Percentiles rank a stretch among this genome's conserved stretches.
These are phyloP conservation scores for Ottelia alismoides DNA, from an alignment of 106 monocot species.

Conservation along the genomic window DNA sequence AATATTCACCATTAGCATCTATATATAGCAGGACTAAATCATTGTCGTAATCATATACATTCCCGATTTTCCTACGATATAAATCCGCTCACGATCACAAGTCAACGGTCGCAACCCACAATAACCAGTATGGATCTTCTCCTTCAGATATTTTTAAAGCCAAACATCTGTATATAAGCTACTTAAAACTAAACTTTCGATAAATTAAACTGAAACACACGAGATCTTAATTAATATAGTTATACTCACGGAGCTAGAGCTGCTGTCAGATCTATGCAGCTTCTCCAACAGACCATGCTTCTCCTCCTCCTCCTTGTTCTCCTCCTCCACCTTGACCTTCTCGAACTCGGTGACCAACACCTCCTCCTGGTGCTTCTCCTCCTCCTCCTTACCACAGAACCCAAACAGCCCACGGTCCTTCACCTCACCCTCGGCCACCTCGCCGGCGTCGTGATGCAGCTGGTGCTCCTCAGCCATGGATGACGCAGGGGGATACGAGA, in stretches of 20 bases:
- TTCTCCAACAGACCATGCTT: slow-evolving; percentile 22
- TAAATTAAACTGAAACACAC: no score
- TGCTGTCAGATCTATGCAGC: slow-evolving; percentile 39
- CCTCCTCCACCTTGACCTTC: slow-evolving; percentile 24
- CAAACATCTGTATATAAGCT: no score
- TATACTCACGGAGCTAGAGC: slow-evolving; percentile 55
- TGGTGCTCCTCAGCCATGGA: slow-evolving; percentile 33
- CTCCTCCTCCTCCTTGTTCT: not conserved
- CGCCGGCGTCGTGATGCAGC: not conserved
- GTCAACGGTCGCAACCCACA: not conserved
- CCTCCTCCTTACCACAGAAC: slow-evolving; percentile 28
- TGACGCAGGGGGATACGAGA: no score
- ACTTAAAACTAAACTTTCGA: no score
- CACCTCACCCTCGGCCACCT: slow-evolving; percentile 28
- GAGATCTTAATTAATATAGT: not conserved
- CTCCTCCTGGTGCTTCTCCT: slow-evolving; percentile 10
- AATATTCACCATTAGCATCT: not conserved
- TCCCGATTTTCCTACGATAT: not conserved
- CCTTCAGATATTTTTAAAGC: no score
- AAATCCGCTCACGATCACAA: not conserved
- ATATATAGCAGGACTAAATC: not conserved
- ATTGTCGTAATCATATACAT: not conserved
- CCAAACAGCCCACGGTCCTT: slow-evolving; percentile 37
- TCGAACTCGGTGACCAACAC: slow-evolving; percentile 13
- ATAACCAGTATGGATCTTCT: no score